Evolutionary conservation across 148 eudicot genomes (phyloP), one percentile per base, ranked within the genome.

Genomic region (Amaranthus palmeri): DNA sequence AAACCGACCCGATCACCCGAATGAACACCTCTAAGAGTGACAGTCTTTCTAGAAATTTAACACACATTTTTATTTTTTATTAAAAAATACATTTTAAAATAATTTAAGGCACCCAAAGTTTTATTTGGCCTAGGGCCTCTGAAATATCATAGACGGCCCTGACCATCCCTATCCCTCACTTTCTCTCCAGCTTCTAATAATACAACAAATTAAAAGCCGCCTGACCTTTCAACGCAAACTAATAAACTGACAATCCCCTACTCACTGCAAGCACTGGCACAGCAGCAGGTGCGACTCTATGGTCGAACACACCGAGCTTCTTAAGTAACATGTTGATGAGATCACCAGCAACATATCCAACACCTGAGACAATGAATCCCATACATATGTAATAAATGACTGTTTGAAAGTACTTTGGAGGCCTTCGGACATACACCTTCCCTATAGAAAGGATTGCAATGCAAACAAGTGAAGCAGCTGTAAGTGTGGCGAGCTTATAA

Each of bases 351-450:
- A 79, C 86, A 79, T 88, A 95, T 11, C 96, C 90, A 52, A 83
- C 80, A 55, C 97, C 98, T 0, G 91, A 88, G 47, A 80, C 91
- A 85, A 77, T 78, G 57, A 95, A 59, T 40, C 92, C 96, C 6
- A 86, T 41, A 63, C 76, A 8, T 7, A 88, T 17, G 70, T 83
- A 91, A 67, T 82, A 85, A 4, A 69, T 8, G 9, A 91, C 46
- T 0, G 96, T 86, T 77, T 83, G 79, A 2, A 79, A 4, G 70
- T 91, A 95, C 78, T 84, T 47, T 45, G 87, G 86, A 61, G 90
- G 82, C 10, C 73, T 83, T 75, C 80, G 84, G 60, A 79, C 80
- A 63, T 88, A 82, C 44, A 90, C 90, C 81, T 89, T 91, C 17
- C 81, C 98, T 11, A 61, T 63, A 17, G 93, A 83, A 57, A 95